Percentiles rank a stretch among this genome's conserved stretches.
phyloP scores from a whole-genome alignment of 2,329 filamentous ascomycete genomes.

The Xylariaceae sp. region DNA sequence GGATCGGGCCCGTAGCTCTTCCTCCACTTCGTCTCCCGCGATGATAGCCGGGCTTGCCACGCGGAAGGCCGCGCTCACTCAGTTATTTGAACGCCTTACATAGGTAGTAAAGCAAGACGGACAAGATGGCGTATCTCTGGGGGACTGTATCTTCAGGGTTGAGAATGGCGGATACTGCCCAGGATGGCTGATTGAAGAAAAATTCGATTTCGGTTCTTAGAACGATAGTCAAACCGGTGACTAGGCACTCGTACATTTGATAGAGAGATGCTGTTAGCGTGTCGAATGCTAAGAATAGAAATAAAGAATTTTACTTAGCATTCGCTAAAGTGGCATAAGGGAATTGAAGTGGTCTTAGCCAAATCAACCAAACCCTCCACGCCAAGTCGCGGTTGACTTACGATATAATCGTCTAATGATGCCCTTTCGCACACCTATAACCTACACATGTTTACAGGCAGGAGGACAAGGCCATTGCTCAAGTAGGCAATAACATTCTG shows the following conservation, averaged over 20 bases:
- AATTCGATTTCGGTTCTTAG: slow-evolving; percentile 24
- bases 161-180: slow-evolving; percentile 17
- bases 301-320: too few relatives aligned
- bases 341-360: too few relatives aligned
- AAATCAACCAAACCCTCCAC: too few relatives aligned
- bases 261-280: background rate
- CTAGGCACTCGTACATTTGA: slow-evolving; percentile 21
- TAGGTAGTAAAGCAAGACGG: slow-evolving; percentile 20
- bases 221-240: slow-evolving; percentile 13
- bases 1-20: slow-evolving; percentile 8
- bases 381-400: too few relatives aligned
- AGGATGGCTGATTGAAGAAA: slow-evolving; percentile 25
- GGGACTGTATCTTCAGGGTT: slow-evolving; percentile 23
- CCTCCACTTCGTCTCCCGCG: slow-evolving; percentile 3
- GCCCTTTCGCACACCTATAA: too few relatives aligned
- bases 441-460: too few relatives aligned
- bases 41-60: slow-evolving; percentile 22
- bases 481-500: too few relatives aligned
- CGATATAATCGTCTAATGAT: too few relatives aligned
- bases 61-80: slow-evolving; percentile 20
- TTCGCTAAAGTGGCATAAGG: too few relatives aligned
- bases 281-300: too few relatives aligned
- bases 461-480: too few relatives aligned
- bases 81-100: slow-evolving; percentile 23
- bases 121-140: slow-evolving; percentile 22